phyloP scores from a whole-genome alignment of 106 monocot species.

The Apostasia shenzhenica region DNA sequence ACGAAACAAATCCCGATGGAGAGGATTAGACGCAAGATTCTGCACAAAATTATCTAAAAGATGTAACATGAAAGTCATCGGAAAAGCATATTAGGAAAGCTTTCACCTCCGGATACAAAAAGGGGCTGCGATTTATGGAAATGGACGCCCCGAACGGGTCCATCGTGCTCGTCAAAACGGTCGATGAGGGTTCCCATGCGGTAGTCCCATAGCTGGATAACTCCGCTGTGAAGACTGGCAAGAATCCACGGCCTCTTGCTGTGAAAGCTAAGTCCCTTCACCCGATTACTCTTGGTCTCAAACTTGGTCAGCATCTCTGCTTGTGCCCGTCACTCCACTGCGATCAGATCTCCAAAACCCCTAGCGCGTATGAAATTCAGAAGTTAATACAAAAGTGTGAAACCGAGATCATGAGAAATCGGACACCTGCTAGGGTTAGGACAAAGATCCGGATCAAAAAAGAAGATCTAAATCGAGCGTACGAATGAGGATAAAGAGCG shows the following conservation, averaged over 20 bases:
- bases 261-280: constrained; percentile 92
- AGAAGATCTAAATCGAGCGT: background rate
- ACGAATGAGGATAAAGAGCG: background rate
- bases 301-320: constrained; percentile 63
- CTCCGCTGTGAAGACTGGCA: constrained; percentile 82
- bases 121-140: constrained; percentile 85
- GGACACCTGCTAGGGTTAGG: background rate
- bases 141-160: constrained; percentile 78
- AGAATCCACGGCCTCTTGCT: constrained; percentile 85
- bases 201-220: constrained; percentile 94
- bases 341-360: background rate
- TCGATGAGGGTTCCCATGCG: constrained; percentile 86
- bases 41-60: no score
- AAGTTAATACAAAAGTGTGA: background rate
- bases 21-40: no score
- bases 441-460: background rate
- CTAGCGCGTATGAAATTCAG: background rate
- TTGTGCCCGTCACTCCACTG: background rate
- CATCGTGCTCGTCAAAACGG: constrained; percentile 90
- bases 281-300: constrained; percentile 93
- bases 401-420: background rate
- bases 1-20: no score
- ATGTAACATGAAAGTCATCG: no score
- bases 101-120: constrained; percentile 82
- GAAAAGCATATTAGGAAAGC: constrained; percentile 1